These are phyloP conservation scores for Ophiosphaerella narmari DNA, from an alignment of 2,329 filamentous ascomycete genomes.

Conservation along the genomic window DNA sequence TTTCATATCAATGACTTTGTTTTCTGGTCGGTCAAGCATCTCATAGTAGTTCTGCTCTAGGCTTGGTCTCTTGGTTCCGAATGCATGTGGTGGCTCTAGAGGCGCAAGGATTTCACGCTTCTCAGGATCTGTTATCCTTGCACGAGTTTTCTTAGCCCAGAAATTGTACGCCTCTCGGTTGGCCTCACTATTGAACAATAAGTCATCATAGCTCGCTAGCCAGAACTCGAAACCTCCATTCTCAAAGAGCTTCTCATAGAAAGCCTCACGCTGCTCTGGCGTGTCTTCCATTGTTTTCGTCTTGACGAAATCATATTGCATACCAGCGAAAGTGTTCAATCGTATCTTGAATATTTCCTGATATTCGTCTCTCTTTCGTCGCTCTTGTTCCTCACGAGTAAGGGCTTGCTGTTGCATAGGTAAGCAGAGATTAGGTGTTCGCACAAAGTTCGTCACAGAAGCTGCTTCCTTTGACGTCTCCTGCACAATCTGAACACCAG, in stretches of 20 bases:
- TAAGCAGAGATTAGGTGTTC: slow-evolving; percentile 68
- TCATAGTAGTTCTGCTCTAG: slow-evolving; percentile 56
- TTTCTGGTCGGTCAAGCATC: slow-evolving; percentile 49
- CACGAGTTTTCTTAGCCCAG: slow-evolving; percentile 52
- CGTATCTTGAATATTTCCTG: slow-evolving; percentile 58
- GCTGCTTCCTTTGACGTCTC: slow-evolving; percentile 60
- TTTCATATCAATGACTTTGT: slow-evolving; percentile 50
- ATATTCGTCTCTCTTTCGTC: slow-evolving; percentile 45
- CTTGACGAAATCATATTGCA: slow-evolving; percentile 61
- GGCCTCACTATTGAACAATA: slow-evolving; percentile 48
- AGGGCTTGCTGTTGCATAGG: slow-evolving; percentile 62
- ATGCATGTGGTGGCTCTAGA: slow-evolving; percentile 50
- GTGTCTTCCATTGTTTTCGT: slow-evolving; percentile 58
- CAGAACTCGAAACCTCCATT: slow-evolving; percentile 50
- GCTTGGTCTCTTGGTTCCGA: slow-evolving; percentile 53
- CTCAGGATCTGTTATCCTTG: slow-evolving; percentile 49
- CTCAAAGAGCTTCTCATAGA: slow-evolving; percentile 50
- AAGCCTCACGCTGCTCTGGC: slow-evolving; percentile 49
- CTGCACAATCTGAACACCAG: slow-evolving; percentile 68
- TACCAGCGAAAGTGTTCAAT: slow-evolving; percentile 61
- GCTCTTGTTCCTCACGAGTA: slow-evolving; percentile 57
- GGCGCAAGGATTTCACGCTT: slow-evolving; percentile 56
- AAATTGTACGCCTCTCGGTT: slow-evolving; percentile 54
- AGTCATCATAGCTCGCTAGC: slow-evolving; percentile 50
- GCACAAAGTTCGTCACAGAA: slow-evolving; percentile 64